Percentiles rank a stretch among this genome's conserved stretches.
Conservation (phyloP, 2,329 filamentous ascomycete genomes). For the Cadophora malorum region DNA sequence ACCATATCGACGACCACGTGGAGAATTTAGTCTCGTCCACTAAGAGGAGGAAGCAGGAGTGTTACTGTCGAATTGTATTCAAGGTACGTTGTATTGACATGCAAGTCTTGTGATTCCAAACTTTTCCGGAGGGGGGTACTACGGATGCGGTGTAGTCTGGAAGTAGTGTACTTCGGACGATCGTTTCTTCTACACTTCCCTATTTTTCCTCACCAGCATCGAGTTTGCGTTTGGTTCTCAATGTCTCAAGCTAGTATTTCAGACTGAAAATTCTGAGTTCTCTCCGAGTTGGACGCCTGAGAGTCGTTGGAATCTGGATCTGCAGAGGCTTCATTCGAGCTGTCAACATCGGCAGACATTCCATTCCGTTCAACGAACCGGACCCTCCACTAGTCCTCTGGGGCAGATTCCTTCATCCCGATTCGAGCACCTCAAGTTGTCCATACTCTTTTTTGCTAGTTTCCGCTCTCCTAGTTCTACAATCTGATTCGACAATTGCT, state of each 20-base stretch:
- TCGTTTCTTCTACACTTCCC: neutral
- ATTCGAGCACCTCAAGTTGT: neutral
- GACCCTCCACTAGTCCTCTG: conserved; percentile 8
- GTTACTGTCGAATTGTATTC: neutral
- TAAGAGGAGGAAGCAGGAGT: neutral
- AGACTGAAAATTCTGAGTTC: neutral
- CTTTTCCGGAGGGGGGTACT: neutral
- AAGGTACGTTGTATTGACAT: neutral
- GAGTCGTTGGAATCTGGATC: neutral
- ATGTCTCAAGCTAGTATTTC: neutral
- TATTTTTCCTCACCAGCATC: neutral
- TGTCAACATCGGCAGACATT: conserved; percentile 7
- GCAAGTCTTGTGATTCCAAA: neutral
- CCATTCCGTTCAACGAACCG: conserved; percentile 2
- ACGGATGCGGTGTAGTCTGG: neutral
- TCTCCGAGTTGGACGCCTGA: neutral
- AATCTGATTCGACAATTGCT: neutral
- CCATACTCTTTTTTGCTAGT: conserved; percentile 6
- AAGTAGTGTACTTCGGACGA: neutral
- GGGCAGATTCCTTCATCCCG: conserved; percentile 2
- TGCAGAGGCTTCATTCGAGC: neutral
- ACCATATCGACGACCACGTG: neutral
- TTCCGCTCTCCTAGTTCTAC: conserved; percentile 7
- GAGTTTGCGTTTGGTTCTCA: neutral
- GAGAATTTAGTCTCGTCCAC: neutral